Percentiles rank a stretch among this genome's conserved stretches.
Conservation (phyloP, 129 eudicot genomes). For the Flaveria bidentis region DNA sequence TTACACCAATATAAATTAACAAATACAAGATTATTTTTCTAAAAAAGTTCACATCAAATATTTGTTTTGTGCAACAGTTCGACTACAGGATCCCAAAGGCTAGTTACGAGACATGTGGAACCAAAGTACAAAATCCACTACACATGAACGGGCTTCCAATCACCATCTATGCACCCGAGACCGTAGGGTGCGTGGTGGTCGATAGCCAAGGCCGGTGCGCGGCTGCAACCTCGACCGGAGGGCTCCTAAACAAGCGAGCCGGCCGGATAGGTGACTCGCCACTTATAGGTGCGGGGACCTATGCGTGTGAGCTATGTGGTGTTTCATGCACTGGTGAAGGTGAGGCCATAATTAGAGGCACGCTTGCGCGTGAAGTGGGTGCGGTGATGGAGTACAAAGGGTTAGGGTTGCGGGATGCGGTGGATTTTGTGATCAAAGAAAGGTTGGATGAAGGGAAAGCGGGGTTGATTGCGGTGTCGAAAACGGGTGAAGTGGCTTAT, state of each 20-base stretch:
- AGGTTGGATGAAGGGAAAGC: slow-evolving; percentile 82
- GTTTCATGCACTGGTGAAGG: slow-evolving; percentile 98
- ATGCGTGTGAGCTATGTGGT: slow-evolving; percentile 75
- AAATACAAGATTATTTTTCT: no score
- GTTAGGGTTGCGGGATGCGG: slow-evolving; percentile 78
- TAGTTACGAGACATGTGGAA: slow-evolving; percentile 55
- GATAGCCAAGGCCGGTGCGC: slow-evolving; percentile 84
- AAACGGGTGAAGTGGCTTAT: slow-evolving; percentile 74
- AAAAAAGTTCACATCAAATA: neutral
- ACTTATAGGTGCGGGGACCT: slow-evolving; percentile 85
- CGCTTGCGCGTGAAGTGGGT: slow-evolving; percentile 93
- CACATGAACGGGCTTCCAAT: slow-evolving; percentile 86
- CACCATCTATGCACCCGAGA: slow-evolving; percentile 77
- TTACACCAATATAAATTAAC: no score
- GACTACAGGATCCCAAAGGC: slow-evolving; percentile 68
- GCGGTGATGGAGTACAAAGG: slow-evolving; percentile 98
- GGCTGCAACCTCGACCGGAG: slow-evolving; percentile 96
- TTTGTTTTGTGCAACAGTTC: slow-evolving; percentile 46
- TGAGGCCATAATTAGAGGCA: slow-evolving; percentile 86
- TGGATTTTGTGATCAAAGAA: slow-evolving; percentile 76
- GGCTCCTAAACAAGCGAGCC: slow-evolving; percentile 79
- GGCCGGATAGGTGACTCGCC: slow-evolving; percentile 97
- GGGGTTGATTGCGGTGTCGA: slow-evolving; percentile 88
- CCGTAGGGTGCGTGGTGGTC: slow-evolving; percentile 95
- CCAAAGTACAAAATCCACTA: slow-evolving; percentile 51